phyloP scores from a whole-genome alignment of 2,329 filamentous ascomycete genomes.

The Cercospora zeae-maydis region DNA sequence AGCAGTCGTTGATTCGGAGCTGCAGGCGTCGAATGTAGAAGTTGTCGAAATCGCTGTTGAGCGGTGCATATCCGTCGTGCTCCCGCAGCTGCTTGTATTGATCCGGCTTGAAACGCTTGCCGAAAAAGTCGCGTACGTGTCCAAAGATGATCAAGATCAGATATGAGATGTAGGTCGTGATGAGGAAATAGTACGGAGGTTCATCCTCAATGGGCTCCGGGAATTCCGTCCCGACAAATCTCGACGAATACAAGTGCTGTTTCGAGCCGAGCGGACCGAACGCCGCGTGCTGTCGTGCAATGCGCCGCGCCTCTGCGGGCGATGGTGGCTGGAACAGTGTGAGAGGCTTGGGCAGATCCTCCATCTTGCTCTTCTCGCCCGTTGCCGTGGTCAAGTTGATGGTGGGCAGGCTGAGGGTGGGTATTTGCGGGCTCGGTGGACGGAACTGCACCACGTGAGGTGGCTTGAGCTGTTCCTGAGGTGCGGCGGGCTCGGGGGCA shows the following conservation, averaged over 20 bases:
- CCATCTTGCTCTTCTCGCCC: constrained; percentile 68
- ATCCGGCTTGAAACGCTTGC: constrained; percentile 85
- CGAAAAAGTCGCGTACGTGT: constrained; percentile 95
- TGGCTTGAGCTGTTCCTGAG: constrained; percentile 29
- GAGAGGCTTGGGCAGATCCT: constrained; percentile 67
- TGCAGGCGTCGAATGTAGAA: constrained; percentile 94
- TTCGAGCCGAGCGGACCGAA: constrained; percentile 81
- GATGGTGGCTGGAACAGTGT: constrained; percentile 86
- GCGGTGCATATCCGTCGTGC: constrained; percentile 83
- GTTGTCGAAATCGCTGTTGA: constrained; percentile 98
- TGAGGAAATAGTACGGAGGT: constrained; percentile 91
- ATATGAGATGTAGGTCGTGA: constrained; percentile 98
- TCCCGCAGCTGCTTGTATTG: constrained; percentile 81
- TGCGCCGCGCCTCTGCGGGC: constrained; percentile 71
- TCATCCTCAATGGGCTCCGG: constrained; percentile 86
- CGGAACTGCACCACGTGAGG: constrained; percentile 58
- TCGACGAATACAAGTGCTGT: constrained; percentile 83
- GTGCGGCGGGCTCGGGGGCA: constrained; percentile 33
- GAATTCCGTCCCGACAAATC: constrained; percentile 76
- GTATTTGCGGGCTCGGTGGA: constrained; percentile 60
- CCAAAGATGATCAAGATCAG: constrained; percentile 92
- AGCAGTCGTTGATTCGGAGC: constrained; percentile 93
- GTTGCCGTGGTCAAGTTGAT: constrained; percentile 88
- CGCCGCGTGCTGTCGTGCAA: constrained; percentile 78
- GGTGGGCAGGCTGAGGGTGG: constrained; percentile 76